Evolutionary conservation across 1,284 basidiomycete species (phyloP), one percentile per base, ranked within the genome.

Genomic region (Naganishia cerealis): DNA sequence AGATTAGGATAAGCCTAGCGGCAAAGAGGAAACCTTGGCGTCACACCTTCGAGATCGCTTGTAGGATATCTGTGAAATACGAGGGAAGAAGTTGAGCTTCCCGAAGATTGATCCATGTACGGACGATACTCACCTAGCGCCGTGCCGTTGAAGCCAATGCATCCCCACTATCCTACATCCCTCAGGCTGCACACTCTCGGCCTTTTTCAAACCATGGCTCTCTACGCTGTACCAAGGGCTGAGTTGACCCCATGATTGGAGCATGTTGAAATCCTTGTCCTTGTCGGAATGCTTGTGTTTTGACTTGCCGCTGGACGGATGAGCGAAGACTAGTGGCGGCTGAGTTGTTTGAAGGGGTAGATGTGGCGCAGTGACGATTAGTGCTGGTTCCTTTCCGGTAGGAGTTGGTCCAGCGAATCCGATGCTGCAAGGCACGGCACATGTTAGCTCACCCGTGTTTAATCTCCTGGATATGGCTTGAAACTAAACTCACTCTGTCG

Each of bases 371-470:
- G 91, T 93, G 5, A 84, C 85, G 21, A 93, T 84, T 26, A 93
- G 81, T 1, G 84, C 90, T 2, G 92, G 83, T 73, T 94, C 92
- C 13, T 86, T 87, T 13, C 92, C 92, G 0, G 92, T 94, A 0
- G 90, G 90, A 0, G 91, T 94, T 12, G 84, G 86, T 10, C 92
- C 92, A 15, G 88, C 84, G 76, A 91, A 89, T 53, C 92, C 92
- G 13, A 94, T 86, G 70, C 88, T 79, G 36, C 8, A 21, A 36
- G 18, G 67, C 0, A 9, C 9, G 56, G 16, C 15, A 53, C 13
- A 50, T 21, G 15, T 38, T 1, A 33, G 40, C 5, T 48, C 33
- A 16, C 33, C 12, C 13, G 36, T 12, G 8, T 43, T 18, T 71
- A 65, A 18, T 18, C 57, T 52, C 3, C 8, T 16, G 42, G 15